Conservation (phyloP, 2,329 filamentous ascomycete species). For the Coniella vitis region DNA sequence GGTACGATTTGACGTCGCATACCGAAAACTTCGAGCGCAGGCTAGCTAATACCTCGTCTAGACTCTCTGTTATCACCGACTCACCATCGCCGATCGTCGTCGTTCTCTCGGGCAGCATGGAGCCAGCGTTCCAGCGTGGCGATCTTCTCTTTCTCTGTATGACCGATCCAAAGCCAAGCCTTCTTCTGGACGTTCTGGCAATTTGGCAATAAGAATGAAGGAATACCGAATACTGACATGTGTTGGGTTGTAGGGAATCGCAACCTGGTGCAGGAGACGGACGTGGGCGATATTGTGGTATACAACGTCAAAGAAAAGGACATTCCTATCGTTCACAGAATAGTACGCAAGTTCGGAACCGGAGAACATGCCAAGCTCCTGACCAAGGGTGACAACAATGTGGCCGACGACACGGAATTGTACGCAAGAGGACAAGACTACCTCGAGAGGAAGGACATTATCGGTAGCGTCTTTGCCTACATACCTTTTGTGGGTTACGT, state of each 20-base stretch:
- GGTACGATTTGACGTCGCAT: background rate
- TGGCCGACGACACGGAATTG: conserved; percentile 81
- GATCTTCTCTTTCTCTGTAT: conserved; percentile 65
- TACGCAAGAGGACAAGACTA: conserved; percentile 80
- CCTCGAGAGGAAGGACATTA: conserved; percentile 79
- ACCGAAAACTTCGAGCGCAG: background rate
- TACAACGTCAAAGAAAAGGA: conserved; percentile 87
- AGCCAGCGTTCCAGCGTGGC: conserved; percentile 73
- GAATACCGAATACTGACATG: background rate
- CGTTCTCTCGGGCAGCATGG: conserved; percentile 79
- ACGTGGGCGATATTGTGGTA: conserved; percentile 52
- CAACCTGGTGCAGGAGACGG: conserved; percentile 48
- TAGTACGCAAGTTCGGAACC: conserved; percentile 66
- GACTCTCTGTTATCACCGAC: conserved; percentile 69
- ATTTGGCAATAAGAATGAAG: too few relatives aligned
- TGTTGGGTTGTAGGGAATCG: conserved; percentile 45
- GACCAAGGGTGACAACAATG: conserved; percentile 97
- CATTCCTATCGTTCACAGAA: conserved; percentile 92
- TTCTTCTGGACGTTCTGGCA: too few relatives aligned
- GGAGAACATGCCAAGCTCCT: conserved; percentile 63
- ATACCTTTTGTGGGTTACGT: conserved; percentile 95
- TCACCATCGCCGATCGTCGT: conserved; percentile 74
- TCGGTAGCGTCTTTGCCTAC: conserved; percentile 87
- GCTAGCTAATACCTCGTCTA: conserved; percentile 25
- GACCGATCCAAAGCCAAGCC: background rate